Evolutionary conservation across 805 yeast species (phyloP), one percentile per base, ranked within the genome.

Genomic region (Teunomyces stri): DNA sequence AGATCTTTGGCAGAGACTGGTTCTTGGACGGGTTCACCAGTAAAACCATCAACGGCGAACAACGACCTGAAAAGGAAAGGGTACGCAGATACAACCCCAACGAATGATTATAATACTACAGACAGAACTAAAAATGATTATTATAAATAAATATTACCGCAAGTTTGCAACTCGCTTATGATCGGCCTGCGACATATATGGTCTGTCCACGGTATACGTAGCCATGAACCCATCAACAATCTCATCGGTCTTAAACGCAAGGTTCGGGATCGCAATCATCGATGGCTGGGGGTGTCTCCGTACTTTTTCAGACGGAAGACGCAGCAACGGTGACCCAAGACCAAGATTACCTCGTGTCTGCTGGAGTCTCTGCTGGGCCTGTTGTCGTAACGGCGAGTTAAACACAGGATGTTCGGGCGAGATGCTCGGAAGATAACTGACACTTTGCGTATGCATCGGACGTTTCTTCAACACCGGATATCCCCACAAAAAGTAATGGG

Each of bases 11-110:
- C 0, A 59, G 55, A 37, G 78, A 72, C 46, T 70, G 68, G 55
- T 72, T 64, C 50, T 61, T 71, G 42, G 76, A 72, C 45, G 76
- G 76, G 10, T 70, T 70, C 45, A 72, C 77, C 25, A 70, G 75
- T 47, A 68, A 64, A 48, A 69, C 77, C 3, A 66, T 72, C 66
- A 30, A 15, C 11, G 43, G 30, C 21, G 48, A 43, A n/a, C 42
- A 43, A 22, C 21, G 40, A 13, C 33, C 22, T 2, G 33, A 33
- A 36, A 45, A 41, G 21, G 30, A 41, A 12, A 25, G 44, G 2
- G 15, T 31, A 30, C 33, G 28, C 16, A 30, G 34, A 27, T 15
- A 27, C 34, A 27, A 27, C 21, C 25, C 22, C 22, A 40, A 40
- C 11, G 43, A 40, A 27, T 27, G 28, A 38, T 7, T 25, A 25